Percentiles rank a stretch among this genome's conserved stretches.
Evolutionary conservation across 345 rosid genomes (phyloP).

Genomic region (Microthlaspi erraticum): DNA sequence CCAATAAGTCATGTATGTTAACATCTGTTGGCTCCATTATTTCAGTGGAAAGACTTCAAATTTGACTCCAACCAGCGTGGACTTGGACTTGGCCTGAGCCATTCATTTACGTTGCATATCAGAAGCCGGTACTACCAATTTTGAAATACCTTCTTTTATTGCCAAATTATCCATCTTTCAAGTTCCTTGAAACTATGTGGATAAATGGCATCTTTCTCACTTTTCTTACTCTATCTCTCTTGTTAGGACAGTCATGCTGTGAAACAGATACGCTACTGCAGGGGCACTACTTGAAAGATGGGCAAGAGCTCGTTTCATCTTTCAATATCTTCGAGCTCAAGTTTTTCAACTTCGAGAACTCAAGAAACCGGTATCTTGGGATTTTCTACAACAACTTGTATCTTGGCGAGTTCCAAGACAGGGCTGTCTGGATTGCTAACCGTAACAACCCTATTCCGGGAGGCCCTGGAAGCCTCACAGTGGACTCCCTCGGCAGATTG

Average conservation of each 20-base stretch:
- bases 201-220: neutral
- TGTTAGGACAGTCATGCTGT: slow-evolving; percentile 31
- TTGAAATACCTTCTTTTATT: no score
- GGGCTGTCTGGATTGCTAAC: slow-evolving; percentile 48
- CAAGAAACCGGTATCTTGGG: slow-evolving; percentile 41
- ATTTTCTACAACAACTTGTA: slow-evolving; percentile 45
- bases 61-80: no score
- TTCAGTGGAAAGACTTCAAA: no score
- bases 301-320: slow-evolving; percentile 35
- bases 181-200: slow-evolving; percentile 22
- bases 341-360: slow-evolving; percentile 22
- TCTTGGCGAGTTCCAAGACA: slow-evolving; percentile 13
- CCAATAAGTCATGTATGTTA: no score
- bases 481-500: slow-evolving; percentile 46
- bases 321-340: slow-evolving; percentile 44
- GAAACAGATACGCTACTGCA: slow-evolving; percentile 37
- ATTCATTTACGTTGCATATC: no score
- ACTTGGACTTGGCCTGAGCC: no score
- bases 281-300: slow-evolving; percentile 42
- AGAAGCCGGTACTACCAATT: no score
- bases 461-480: slow-evolving; percentile 32
- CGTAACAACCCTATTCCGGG: slow-evolving; percentile 31
- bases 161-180: no score
- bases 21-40: no score
- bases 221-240: slow-evolving; percentile 8